Evolutionary conservation across 257 asterid species (phyloP).

Genomic region (Lithospermum erythrorhizon): DNA sequence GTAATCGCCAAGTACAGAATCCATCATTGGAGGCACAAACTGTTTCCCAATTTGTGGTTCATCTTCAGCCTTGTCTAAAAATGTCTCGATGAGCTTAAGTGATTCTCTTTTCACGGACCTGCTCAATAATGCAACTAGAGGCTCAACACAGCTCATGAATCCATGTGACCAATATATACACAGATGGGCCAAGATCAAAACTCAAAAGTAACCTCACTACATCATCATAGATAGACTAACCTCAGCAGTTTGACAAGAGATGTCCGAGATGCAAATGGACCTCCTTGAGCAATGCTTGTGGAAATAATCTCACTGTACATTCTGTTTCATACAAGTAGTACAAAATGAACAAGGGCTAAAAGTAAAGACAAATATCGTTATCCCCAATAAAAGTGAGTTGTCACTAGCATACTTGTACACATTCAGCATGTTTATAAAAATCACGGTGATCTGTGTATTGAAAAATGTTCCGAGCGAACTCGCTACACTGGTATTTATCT

Average conservation of each 20-base stretch:
- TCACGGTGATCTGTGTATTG: slow-evolving; percentile 68
- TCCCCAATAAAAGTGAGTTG: neutral
- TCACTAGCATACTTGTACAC: slow-evolving; percentile 58
- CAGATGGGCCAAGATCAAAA: slow-evolving; percentile 1
- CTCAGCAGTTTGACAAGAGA: slow-evolving; percentile 90
- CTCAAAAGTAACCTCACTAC: slow-evolving; percentile 8
- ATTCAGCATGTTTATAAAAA: slow-evolving; percentile 95
- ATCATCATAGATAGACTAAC: slow-evolving; percentile 16
- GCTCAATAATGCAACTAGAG: slow-evolving; percentile 18
- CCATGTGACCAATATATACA: neutral
- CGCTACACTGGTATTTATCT: slow-evolving; percentile 96
- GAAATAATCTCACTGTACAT: slow-evolving; percentile 98
- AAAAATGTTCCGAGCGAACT: slow-evolving; percentile 81
- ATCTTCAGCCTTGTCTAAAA: slow-evolving; percentile 91
- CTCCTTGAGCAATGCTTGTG: slow-evolving; percentile 89
- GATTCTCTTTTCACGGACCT: slow-evolving; percentile 98
- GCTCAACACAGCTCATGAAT: slow-evolving; percentile 4
- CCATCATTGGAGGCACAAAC: slow-evolving; percentile 99
- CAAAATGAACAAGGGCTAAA: slow-evolving; percentile 4
- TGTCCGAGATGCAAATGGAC: slow-evolving; percentile 82
- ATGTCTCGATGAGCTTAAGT: slow-evolving; percentile 87
- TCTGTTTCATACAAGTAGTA: slow-evolving; percentile 35
- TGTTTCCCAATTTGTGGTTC: slow-evolving; percentile 86
- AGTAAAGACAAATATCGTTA: neutral
- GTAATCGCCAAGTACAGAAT: slow-evolving; percentile 90